Evolutionary conservation across 2,329 filamentous ascomycete species (phyloP).

Genomic region (Cladosporium oxysporum): DNA sequence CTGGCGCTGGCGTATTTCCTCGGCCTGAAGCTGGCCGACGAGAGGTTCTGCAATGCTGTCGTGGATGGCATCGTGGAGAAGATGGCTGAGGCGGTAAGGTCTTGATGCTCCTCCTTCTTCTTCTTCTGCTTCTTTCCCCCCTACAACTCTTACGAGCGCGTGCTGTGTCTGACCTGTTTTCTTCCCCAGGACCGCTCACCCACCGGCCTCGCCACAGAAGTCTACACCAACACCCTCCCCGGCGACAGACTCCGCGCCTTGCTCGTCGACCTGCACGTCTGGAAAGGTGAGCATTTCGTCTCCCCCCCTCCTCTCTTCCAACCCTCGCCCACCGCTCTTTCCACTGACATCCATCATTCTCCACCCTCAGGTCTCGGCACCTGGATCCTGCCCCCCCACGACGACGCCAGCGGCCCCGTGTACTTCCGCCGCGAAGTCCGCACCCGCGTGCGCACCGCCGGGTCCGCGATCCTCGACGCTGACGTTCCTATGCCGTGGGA

Average conservation of each 20-base stretch:
- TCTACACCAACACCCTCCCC: conserved; percentile 21
- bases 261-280: conserved; percentile 30
- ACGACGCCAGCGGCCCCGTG: conserved; percentile 25
- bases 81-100: neutral
- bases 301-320: too few relatives aligned
- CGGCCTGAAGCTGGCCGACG: conserved; percentile 29
- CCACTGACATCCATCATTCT: neutral
- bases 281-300: conserved; percentile 21
- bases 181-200: conserved; percentile 22
- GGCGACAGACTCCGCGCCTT: conserved; percentile 25
- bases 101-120: too few relatives aligned
- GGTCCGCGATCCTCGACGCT: conserved; percentile 17
- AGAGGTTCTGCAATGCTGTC: conserved; percentile 30
- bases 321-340: neutral
- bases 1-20: conserved; percentile 31
- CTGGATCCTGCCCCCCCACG: conserved; percentile 23
- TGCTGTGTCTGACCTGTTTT: neutral
- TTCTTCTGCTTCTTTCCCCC: too few relatives aligned
- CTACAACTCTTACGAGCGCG: too few relatives aligned
- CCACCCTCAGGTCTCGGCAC: conserved; percentile 5
- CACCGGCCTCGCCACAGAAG: conserved; percentile 27
- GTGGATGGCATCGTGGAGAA: conserved; percentile 27
- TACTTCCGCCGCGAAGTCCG: conserved; percentile 24
- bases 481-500: conserved; percentile 24
- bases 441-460: conserved; percentile 4